phyloP scores from a whole-genome alignment of 345 rosid genomes.

The Sisymbrium irio region DNA sequence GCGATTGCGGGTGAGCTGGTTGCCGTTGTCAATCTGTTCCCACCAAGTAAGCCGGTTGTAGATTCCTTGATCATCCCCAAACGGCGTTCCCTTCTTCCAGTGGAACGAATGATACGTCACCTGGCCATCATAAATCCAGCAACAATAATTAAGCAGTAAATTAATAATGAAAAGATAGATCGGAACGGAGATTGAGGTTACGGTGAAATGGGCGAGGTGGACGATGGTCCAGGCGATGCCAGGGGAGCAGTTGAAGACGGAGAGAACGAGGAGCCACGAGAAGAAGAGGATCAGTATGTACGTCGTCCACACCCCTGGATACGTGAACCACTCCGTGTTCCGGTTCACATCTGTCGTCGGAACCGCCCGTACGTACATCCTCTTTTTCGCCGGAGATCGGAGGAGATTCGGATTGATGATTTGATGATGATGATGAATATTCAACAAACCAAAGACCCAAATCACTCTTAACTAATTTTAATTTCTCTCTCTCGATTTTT shows the following conservation, averaged over 20 bases:
- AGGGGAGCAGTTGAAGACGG: slow-evolving; percentile 61
- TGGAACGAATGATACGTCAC: slow-evolving; percentile 73
- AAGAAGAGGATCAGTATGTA: slow-evolving; percentile 69
- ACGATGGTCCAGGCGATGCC: slow-evolving; percentile 91
- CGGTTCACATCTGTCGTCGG: slow-evolving; percentile 82
- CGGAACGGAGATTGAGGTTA: too few species aligned
- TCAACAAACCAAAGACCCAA: too few species aligned
- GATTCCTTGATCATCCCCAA: slow-evolving; percentile 76
- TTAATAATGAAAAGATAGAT: too few species aligned
- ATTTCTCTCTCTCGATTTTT: not conserved
- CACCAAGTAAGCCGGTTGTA: slow-evolving; percentile 77
- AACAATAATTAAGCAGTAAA: too few species aligned
- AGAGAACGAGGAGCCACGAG: slow-evolving; percentile 69
- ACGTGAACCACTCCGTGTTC: slow-evolving; percentile 94
- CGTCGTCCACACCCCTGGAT: slow-evolving; percentile 80
- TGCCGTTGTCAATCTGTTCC: slow-evolving; percentile 84
- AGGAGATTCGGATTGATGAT: not conserved
- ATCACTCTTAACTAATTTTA: not conserved
- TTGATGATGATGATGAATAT: not conserved
- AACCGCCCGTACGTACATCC: slow-evolving; percentile 66
- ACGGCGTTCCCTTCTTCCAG: slow-evolving; percentile 82
- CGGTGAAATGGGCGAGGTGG: slow-evolving; percentile 63
- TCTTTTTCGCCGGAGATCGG: not conserved
- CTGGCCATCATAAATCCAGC: too few species aligned
- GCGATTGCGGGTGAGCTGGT: slow-evolving; percentile 78